Conservation (phyloP, 2,329 filamentous ascomycete genomes). For the Graphilbum sp. region DNA sequence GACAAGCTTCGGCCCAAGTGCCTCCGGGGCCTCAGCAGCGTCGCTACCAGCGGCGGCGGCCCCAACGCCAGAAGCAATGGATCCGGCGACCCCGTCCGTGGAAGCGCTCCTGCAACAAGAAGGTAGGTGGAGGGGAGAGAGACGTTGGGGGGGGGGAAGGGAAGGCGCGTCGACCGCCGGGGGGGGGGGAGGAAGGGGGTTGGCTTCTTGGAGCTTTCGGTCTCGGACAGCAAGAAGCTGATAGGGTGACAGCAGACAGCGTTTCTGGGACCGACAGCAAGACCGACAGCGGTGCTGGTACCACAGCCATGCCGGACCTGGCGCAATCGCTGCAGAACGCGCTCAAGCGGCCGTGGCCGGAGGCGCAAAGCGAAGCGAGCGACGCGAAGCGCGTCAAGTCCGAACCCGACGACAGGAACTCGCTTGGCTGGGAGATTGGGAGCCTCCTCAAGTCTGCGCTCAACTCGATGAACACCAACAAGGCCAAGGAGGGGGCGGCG, state of each 20-base stretch:
- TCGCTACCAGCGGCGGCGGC: not conserved
- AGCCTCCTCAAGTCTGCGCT: slow-evolving; percentile 16
- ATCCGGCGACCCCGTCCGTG: not conserved
- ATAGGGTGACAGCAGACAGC: no score
- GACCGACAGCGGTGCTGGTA: no score
- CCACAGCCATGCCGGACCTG: not conserved
- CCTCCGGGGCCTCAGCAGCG: not conserved
- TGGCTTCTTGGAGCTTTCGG: no score
- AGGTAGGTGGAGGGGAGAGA: not conserved
- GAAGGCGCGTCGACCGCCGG: no score
- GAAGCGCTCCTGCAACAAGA: not conserved
- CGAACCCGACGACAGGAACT: slow-evolving; percentile 5
- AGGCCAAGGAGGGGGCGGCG: not conserved
- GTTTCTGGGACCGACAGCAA: no score
- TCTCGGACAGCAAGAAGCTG: no score
- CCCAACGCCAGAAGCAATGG: not conserved
- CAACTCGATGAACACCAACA: slow-evolving; percentile 4
- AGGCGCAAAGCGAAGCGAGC: slow-evolving; percentile 7
- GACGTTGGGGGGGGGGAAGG: not conserved
- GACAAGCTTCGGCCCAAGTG: not conserved
- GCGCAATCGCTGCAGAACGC: slow-evolving; percentile 5
- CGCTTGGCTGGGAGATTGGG: slow-evolving; percentile 12
- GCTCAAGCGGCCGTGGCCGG: slow-evolving; percentile 13
- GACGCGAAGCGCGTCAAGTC: slow-evolving; percentile 12
- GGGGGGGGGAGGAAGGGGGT: no score